Evolutionary conservation across 768 basidiomycete species (phyloP), one percentile per base, ranked within the genome.

Genomic region (Mycena metata): DNA sequence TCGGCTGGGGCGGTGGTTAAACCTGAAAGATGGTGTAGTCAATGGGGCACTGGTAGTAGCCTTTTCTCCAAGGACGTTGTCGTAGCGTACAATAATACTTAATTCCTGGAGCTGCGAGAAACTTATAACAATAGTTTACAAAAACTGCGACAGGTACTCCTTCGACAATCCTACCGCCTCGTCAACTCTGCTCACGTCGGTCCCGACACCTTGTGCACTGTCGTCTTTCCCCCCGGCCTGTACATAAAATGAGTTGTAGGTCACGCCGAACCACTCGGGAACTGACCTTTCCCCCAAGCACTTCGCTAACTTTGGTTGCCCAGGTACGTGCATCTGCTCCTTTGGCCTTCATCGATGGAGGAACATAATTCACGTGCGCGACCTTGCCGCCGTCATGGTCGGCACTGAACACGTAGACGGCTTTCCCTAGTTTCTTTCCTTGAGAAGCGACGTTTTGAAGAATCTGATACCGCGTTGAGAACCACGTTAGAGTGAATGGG

Each of bases 201-300:
- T 80, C 35, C 98, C 98, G 16, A 97, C 90, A 26, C 98, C 98
- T 75, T 96, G 95, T 2, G 93, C 92, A 62, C 88, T 86, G 42
- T 99, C 98, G 66, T 95, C 95, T 80, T 96, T 98, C 16, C 98
- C 98, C 61, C 98, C 98, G 58, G 95, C 95, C 95, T 96, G 64
- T 12, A 60, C 61, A 66, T 33, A 43, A 64, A 26, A 57, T 42
- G 33, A 60, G 12, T 21, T 60, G 47, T 13, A 19, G 56, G 12
- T 26, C 23, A 21, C 2, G 15, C n/a, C n/a, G 10, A 12, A 57
- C 26, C 19, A 3, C 6, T 45, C 13, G 1, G 13, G 1, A 3
- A 74, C 82, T 73, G 73, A 95, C 96, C 90, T 97, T 99, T 47
- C 98, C 98, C 26, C 96, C 96, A 12, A 99, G 73, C 11, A 96